Evolutionary conservation across 1,139 yeast genomes (phyloP).

Genomic region (Fermentozyma sake): DNA sequence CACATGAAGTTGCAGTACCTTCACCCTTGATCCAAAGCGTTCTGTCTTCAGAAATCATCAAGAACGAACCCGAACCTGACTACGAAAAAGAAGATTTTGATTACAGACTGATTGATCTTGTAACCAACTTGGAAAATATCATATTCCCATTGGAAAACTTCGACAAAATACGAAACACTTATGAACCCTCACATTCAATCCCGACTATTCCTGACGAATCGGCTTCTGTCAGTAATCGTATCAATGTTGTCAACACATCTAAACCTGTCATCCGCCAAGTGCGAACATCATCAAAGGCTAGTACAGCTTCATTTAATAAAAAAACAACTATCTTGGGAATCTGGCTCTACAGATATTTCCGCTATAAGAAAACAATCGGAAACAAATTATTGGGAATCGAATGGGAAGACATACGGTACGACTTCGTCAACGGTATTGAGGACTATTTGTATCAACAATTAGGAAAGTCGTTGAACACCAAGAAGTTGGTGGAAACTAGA

Average conservation of each 20-base stretch:
- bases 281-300: constrained; percentile 25
- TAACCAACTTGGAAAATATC: constrained; percentile 8
- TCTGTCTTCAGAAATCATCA: constrained; percentile 1
- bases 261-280: constrained; percentile 28
- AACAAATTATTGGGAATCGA: constrained; percentile 40
- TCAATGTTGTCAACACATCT: constrained; percentile 21
- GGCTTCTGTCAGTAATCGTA: constrained; percentile 18
- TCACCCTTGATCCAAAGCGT: no score
- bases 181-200: constrained; percentile 4
- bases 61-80: constrained; percentile 1
- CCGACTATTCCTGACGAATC: constrained; percentile 10
- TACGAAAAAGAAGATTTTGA: constrained; percentile 2
- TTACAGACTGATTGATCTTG: constrained; percentile 4
- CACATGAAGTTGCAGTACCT: no score
- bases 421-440: constrained; percentile 36
- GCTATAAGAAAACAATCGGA: constrained; percentile 34
- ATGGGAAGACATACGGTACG: constrained; percentile 45
- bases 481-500: background rate
- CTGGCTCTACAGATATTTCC: constrained; percentile 37
- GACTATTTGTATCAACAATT: constrained; percentile 28
- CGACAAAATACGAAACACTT: constrained; percentile 9
- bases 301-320: constrained; percentile 26
- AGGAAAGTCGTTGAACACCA: constrained; percentile 21
- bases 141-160: constrained; percentile 22
- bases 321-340: constrained; percentile 24